phyloP scores from a whole-genome alignment of 176 grass and related monocot species.

The Dactylis glomerata region DNA sequence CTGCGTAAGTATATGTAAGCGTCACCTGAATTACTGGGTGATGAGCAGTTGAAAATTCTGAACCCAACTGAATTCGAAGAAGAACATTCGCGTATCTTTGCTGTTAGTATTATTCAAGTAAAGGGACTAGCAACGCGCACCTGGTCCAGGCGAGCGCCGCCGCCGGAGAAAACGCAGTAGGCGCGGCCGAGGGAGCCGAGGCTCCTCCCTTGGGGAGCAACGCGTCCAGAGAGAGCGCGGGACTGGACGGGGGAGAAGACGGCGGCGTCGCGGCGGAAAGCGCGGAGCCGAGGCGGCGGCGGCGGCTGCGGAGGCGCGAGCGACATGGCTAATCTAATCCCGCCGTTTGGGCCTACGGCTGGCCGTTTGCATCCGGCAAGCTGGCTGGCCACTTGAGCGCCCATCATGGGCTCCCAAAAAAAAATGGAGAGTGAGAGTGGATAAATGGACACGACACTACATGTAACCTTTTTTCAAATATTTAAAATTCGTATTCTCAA shows the following conservation, averaged over 20 bases:
- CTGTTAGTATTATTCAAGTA: too few species aligned
- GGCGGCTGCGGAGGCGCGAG: background rate
- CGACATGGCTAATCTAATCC: background rate
- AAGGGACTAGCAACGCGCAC: background rate
- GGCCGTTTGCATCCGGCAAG: background rate
- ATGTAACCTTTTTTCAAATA: too few species aligned
- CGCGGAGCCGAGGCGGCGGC: background rate
- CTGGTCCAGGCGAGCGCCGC: conserved; percentile 24
- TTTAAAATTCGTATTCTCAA: too few species aligned
- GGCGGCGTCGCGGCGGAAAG: too few species aligned
- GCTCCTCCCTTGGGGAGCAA: background rate
- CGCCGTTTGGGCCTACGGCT: background rate
- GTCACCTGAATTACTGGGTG: too few species aligned
- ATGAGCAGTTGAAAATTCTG: too few species aligned
- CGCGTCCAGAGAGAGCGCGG: background rate
- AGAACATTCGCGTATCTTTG: too few species aligned
- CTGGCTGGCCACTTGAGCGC: background rate
- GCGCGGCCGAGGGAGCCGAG: background rate
- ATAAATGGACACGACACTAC: too few species aligned
- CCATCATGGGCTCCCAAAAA: background rate
- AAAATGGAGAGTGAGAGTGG: too few species aligned
- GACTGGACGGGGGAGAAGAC: background rate
- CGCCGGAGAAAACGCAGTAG: conserved; percentile 33
- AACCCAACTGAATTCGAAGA: too few species aligned
- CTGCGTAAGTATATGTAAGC: too few species aligned